phyloP scores from a whole-genome alignment of 1,284 basidiomycete genomes.

The Cryptococcus sp. region DNA sequence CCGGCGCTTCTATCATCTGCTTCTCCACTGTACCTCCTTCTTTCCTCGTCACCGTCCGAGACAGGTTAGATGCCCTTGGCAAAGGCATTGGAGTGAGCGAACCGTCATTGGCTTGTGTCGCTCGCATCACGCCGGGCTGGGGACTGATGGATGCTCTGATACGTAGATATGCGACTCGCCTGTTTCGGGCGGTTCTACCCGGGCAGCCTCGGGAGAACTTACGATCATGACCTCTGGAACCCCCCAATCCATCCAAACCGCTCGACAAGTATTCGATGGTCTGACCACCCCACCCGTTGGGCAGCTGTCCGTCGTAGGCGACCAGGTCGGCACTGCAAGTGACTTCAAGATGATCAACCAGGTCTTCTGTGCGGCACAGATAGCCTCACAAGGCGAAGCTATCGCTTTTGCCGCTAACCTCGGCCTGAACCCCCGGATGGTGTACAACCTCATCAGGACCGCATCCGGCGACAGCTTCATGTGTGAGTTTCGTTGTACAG shows the following conservation, averaged over 20 bases:
- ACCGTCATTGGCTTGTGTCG: neutral
- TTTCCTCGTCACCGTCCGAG: slow-evolving; percentile 31
- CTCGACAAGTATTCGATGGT: slow-evolving; percentile 38
- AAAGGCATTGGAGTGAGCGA: slow-evolving; percentile 39
- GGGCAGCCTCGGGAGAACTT: slow-evolving; percentile 48
- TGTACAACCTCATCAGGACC: slow-evolving; percentile 41
- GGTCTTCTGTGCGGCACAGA: slow-evolving; percentile 43
- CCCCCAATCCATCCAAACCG: slow-evolving; percentile 26
- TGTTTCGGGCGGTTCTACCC: slow-evolving; percentile 50
- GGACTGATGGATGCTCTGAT: neutral
- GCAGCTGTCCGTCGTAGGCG: slow-evolving; percentile 35
- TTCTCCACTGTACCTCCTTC: slow-evolving; percentile 52
- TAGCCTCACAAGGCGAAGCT: slow-evolving; percentile 40
- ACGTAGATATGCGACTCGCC: slow-evolving; percentile 48
- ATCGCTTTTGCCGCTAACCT: slow-evolving; percentile 47
- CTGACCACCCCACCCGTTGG: slow-evolving; percentile 38
- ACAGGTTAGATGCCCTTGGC: slow-evolving; percentile 34
- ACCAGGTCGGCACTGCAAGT: slow-evolving; percentile 34
- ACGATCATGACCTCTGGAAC: slow-evolving; percentile 51
- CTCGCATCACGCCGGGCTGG: neutral
- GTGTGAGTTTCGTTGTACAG: slow-evolving; percentile 28
- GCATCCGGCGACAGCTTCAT: slow-evolving; percentile 51
- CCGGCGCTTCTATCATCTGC: slow-evolving; percentile 43
- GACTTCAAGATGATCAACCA: slow-evolving; percentile 51
- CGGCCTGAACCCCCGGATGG: slow-evolving; percentile 43